Conservation (phyloP, 768 basidiomycete species). For the Tylopilus intermedius region DNA sequence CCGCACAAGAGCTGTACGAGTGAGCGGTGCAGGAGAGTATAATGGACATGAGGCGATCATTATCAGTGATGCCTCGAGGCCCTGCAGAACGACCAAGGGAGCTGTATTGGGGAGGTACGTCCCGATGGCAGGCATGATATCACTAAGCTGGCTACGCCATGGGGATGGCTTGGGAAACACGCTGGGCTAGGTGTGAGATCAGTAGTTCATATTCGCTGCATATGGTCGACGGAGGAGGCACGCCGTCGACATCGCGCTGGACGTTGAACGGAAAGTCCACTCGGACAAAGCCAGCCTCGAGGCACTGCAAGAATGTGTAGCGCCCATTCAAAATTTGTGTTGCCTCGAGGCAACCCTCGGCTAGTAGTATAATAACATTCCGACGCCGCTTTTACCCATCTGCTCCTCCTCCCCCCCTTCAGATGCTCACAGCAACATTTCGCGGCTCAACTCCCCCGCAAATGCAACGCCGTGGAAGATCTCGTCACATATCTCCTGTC, state of each 20-base stretch:
- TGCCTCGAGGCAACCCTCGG: background rate
- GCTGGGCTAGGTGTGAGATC: background rate
- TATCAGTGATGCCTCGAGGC: conserved; percentile 30
- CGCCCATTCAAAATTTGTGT: background rate
- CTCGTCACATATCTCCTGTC: conserved; percentile 37
- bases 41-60: conserved; percentile 19
- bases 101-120: conserved; percentile 15
- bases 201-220: background rate
- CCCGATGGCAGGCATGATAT: background rate
- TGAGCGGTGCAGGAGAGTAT: background rate
- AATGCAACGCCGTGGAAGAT: conserved; percentile 37
- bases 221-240: conserved; percentile 5
- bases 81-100: conserved; percentile 1
- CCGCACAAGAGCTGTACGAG: conserved; percentile 6
- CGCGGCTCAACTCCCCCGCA: conserved; percentile 23
- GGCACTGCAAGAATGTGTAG: background rate
- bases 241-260: background rate
- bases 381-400: background rate
- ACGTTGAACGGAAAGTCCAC: background rate
- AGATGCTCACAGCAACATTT: conserved; percentile 24
- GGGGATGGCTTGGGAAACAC: background rate
- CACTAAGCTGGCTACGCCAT: background rate
- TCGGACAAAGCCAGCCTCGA: conserved; percentile 13
- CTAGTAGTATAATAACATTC: background rate
- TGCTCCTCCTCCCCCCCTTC: background rate